Evolutionary conservation across 2,329 filamentous ascomycete genomes (phyloP).

Genomic region (Ceratocystis smalleyi): DNA sequence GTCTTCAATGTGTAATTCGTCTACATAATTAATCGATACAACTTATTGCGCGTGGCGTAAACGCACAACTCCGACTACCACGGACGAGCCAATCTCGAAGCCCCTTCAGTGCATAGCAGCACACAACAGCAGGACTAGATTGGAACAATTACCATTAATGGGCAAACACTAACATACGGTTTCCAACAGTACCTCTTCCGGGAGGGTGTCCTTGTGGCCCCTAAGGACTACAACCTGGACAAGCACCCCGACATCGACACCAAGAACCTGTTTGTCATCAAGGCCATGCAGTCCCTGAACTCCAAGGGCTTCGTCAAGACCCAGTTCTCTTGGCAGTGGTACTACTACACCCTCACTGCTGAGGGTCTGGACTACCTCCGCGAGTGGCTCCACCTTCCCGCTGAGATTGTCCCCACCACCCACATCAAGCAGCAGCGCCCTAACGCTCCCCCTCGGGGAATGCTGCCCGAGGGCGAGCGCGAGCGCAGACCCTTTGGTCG

Average conservation of each 20-base stretch:
- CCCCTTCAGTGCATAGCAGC: too few species aligned
- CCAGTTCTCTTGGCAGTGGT: constrained; percentile 99
- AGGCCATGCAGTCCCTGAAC: constrained; percentile 95
- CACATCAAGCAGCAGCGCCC: constrained; percentile 99
- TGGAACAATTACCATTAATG: not conserved
- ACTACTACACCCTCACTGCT: constrained; percentile 99
- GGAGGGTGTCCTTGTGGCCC: constrained; percentile 83
- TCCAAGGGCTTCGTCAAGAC: constrained; percentile 99
- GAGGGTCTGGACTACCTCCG: constrained; percentile 99
- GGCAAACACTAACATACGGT: constrained; percentile 14
- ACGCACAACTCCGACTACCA: constrained; percentile 8
- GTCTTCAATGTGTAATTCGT: not conserved
- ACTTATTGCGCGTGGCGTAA: not conserved
- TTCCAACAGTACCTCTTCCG: constrained; percentile 79
- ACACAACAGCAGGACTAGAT: not conserved
- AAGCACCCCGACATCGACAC: constrained; percentile 98
- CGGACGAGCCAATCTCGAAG: not conserved
- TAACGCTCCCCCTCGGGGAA: constrained; percentile 93
- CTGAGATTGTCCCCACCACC: constrained; percentile 97
- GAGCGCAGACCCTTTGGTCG: constrained; percentile 75
- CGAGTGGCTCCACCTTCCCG: constrained; percentile 98
- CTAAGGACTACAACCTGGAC: constrained; percentile 97
- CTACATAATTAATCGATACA: not conserved
- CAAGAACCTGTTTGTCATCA: constrained; percentile 99
- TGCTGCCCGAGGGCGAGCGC: constrained; percentile 77